phyloP scores from a whole-genome alignment of 768 basidiomycete species.

The Gautieria morchelliformis region DNA sequence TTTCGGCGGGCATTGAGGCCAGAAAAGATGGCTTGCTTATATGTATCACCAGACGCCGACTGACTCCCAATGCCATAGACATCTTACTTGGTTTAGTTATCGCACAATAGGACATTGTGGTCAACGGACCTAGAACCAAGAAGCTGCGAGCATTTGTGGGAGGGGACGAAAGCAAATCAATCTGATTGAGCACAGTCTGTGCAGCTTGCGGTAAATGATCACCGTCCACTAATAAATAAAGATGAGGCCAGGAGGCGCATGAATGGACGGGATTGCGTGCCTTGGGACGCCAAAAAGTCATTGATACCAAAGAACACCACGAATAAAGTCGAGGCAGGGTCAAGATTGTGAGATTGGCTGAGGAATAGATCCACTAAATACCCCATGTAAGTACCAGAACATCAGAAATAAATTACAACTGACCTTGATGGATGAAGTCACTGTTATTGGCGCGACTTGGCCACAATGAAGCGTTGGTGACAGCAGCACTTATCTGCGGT shows the following conservation, averaged over 20 bases:
- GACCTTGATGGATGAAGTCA: constrained; percentile 42
- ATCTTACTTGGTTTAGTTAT: constrained; percentile 12
- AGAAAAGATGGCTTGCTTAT: constrained; percentile 35
- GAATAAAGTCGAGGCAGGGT: constrained; percentile 40
- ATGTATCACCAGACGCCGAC: constrained; percentile 33
- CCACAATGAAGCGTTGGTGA: constrained; percentile 39
- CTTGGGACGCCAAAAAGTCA: constrained; percentile 1
- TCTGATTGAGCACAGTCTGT: constrained; percentile 30
- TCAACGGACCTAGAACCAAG: constrained; percentile 27
- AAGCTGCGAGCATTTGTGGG: constrained; percentile 44
- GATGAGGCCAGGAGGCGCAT: background rate
- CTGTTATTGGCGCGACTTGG: constrained; percentile 37
- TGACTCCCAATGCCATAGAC: constrained; percentile 39
- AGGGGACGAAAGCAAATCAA: constrained; percentile 34
- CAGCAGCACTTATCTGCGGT: constrained; percentile 27
- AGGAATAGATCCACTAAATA: constrained; percentile 33
- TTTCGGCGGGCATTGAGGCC: constrained; percentile 28
- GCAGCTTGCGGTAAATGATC: constrained; percentile 10
- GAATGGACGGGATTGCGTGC: background rate
- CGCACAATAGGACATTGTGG: background rate
- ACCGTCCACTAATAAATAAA: background rate
- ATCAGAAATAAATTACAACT: constrained; percentile 4
- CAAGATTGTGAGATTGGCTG: constrained; percentile 32
- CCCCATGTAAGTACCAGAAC: background rate
- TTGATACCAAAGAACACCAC: constrained; percentile 48